Conservation (phyloP, 2,329 filamentous ascomycete genomes). For the Colletotrichum somersetense region DNA sequence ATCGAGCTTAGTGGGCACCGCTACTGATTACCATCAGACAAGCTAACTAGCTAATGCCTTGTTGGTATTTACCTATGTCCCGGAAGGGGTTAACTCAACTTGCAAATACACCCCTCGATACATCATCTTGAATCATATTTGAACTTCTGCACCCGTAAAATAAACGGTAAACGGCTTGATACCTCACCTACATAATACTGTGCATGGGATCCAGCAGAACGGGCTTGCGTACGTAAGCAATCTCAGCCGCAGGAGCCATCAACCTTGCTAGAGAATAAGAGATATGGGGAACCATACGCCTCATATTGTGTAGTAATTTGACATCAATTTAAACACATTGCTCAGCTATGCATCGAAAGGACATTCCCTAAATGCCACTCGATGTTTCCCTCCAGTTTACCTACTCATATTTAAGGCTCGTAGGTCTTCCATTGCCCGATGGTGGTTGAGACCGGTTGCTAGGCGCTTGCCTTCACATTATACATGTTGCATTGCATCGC, state of each 20-base stretch:
- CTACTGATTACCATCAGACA: neutral
- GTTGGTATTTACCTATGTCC: neutral
- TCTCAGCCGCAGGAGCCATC: neutral
- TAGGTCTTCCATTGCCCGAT: neutral
- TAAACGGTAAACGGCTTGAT: neutral
- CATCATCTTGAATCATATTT: neutral
- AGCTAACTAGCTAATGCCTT: neutral
- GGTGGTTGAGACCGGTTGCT: neutral
- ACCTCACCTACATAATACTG: too few species aligned
- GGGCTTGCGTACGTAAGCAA: conserved; percentile 10
- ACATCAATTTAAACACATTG: neutral
- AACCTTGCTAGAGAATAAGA: neutral
- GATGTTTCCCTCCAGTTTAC: neutral
- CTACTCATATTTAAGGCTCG: neutral
- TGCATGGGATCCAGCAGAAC: neutral
- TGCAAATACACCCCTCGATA: neutral
- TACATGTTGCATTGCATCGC: too few species aligned
- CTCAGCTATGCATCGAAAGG: neutral
- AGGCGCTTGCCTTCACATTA: too few species aligned
- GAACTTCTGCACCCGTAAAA: too few species aligned
- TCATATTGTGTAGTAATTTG: neutral
- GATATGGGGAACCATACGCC: neutral
- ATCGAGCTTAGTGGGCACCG: neutral
- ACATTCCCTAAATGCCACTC: neutral
- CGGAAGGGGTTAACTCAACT: neutral